These are phyloP conservation scores for Auricularia sp. DNA, from an alignment of 768 basidiomycete genomes.

Conservation along the genomic window DNA sequence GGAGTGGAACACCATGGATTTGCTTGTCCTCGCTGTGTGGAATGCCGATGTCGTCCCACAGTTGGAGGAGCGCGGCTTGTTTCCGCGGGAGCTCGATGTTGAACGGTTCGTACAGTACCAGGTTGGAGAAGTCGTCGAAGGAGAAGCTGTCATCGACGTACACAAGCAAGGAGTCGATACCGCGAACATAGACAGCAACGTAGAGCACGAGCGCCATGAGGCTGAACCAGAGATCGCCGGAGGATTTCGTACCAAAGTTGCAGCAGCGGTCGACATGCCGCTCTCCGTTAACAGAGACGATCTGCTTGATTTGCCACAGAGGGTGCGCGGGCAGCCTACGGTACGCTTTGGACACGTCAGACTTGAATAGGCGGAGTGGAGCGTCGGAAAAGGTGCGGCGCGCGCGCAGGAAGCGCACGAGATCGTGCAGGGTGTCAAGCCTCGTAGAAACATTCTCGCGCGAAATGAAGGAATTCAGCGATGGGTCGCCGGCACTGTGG, in stretches of 20 bases:
- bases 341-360: slow-evolving; percentile 31
- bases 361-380: slow-evolving; percentile 22
- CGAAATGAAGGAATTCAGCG: slow-evolving; percentile 18
- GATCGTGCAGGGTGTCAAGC: slow-evolving; percentile 28
- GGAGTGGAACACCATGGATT: slow-evolving; percentile 20
- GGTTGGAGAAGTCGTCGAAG: slow-evolving; percentile 8
- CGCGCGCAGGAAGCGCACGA: slow-evolving; percentile 15
- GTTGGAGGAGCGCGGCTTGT: slow-evolving; percentile 27
- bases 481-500: no score
- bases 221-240: slow-evolving; percentile 19
- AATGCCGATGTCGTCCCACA: slow-evolving; percentile 32
- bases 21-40: slow-evolving; percentile 33
- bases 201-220: slow-evolving; percentile 27
- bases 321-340: slow-evolving; percentile 27
- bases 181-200: slow-evolving; percentile 21
- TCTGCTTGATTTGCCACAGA: slow-evolving; percentile 33
- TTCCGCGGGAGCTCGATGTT: slow-evolving; percentile 17
- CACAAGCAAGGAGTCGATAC: slow-evolving; percentile 14
- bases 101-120: slow-evolving; percentile 25
- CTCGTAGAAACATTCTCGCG: slow-evolving; percentile 18
- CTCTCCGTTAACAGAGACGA: slow-evolving; percentile 21
- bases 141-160: slow-evolving; percentile 30
- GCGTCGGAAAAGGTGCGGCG: slow-evolving; percentile 6
- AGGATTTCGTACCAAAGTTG: slow-evolving; percentile 23
- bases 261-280: slow-evolving; percentile 24